Evolutionary conservation across 2,329 filamentous ascomycete genomes (phyloP).

Genomic region (Colletotrichum neosansevieriae): DNA sequence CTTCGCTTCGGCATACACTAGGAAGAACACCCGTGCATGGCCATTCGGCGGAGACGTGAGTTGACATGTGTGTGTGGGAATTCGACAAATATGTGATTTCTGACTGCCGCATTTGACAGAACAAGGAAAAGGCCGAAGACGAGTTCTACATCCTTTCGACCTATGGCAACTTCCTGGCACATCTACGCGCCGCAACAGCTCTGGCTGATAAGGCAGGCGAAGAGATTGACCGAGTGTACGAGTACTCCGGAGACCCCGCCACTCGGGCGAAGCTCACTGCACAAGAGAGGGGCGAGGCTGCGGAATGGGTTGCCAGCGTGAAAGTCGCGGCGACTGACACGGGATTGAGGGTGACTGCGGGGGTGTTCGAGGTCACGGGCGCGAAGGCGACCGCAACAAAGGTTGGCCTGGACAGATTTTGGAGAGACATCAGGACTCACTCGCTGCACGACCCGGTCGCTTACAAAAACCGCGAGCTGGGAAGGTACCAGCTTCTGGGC

Average conservation of each 20-base stretch:
- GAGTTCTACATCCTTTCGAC: constrained; percentile 75
- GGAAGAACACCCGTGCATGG: constrained; percentile 69
- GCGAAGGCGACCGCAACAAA: constrained; percentile 68
- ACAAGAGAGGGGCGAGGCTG: constrained; percentile 67
- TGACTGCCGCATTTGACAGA: constrained; percentile 44
- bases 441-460: constrained; percentile 75
- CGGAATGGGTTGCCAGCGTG: constrained; percentile 71
- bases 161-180: constrained; percentile 74
- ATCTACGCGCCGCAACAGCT: constrained; percentile 69
- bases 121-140: constrained; percentile 68
- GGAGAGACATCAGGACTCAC: constrained; percentile 75
- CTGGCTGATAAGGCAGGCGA: constrained; percentile 68
- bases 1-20: constrained; percentile 68
- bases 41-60: constrained; percentile 71
- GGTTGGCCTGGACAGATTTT: constrained; percentile 73
- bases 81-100: neutral
- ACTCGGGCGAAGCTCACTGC: constrained; percentile 61
- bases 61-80: neutral
- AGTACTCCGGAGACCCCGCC: constrained; percentile 48
- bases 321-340: constrained; percentile 74
- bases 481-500: constrained; percentile 66
- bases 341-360: constrained; percentile 67
- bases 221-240: constrained; percentile 61
- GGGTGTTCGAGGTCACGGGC: constrained; percentile 74
- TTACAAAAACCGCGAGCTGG: constrained; percentile 74